These are phyloP conservation scores for Annulohypoxylon moriforme DNA, from an alignment of 495 filamentous ascomycete genomes.

Conservation along the genomic window DNA sequence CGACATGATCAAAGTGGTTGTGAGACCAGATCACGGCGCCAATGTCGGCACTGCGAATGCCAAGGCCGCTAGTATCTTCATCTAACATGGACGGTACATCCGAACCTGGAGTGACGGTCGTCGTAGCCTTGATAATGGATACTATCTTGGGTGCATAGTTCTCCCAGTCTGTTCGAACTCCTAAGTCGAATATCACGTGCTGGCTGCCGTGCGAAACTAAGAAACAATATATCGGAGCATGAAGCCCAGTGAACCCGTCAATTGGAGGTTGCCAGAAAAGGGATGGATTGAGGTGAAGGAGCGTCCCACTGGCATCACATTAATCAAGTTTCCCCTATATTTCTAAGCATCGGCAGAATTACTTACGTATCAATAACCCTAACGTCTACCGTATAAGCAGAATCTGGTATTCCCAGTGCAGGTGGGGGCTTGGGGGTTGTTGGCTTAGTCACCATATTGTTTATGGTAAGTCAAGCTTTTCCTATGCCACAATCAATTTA, in stretches of 20 bases:
- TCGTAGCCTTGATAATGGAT: constrained; percentile 1
- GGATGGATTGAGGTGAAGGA: not conserved
- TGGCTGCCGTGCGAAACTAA: constrained; percentile 58
- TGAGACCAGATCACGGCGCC: constrained; percentile 64
- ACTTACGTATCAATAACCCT: constrained; percentile 12
- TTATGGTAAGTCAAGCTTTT: not conserved
- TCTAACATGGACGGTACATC: constrained; percentile 50
- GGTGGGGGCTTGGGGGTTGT: not conserved
- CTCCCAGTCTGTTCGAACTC: constrained; percentile 60
- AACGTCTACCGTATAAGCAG: not conserved
- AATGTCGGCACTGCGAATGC: constrained; percentile 44
- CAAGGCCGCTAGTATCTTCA: not conserved
- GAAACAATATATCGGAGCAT: constrained; percentile 60
- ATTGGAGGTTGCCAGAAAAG: constrained; percentile 4
- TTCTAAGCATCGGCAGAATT: not conserved
- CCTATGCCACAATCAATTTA: not conserved
- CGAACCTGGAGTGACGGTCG: constrained; percentile 47
- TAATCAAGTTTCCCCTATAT: not conserved
- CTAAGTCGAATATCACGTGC: constrained; percentile 66
- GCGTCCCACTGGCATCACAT: not conserved
- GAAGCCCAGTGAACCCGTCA: not conserved
- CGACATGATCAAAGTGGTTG: constrained; percentile 64
- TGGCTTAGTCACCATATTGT: not conserved
- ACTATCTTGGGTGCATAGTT: constrained; percentile 55
- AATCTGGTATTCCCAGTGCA: not conserved